Evolutionary conservation across 495 filamentous ascomycete genomes (phyloP).

Genomic region (Penicillium malachiteum): DNA sequence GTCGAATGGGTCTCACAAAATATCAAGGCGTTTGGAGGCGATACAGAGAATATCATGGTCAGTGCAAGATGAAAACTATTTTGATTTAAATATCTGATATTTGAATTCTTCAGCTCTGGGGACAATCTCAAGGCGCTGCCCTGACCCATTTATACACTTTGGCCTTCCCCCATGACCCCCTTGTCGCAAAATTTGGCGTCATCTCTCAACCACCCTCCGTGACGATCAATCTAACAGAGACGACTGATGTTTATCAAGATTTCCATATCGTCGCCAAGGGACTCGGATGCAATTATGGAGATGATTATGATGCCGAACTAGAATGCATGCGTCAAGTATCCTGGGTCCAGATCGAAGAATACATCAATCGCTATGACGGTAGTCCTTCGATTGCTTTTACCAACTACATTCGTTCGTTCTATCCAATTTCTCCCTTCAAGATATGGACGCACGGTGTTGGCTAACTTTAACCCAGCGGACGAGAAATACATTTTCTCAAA

Average conservation of each 20-base stretch:
- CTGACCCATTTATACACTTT: constrained; percentile 21
- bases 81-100: constrained; percentile 17
- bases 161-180: constrained; percentile 18
- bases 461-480: constrained; percentile 7
- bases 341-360: constrained; percentile 33
- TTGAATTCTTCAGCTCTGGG: constrained; percentile 39
- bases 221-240: neutral
- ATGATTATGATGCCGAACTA: constrained; percentile 27
- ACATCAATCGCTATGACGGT: constrained; percentile 28
- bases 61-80: neutral
- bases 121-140: constrained; percentile 33
- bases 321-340: constrained; percentile 49
- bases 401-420: constrained; percentile 13
- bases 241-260: constrained; percentile 25
- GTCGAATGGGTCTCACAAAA: constrained; percentile 55
- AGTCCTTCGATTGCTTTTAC: constrained; percentile 16
- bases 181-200: constrained; percentile 16
- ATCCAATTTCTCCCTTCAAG: neutral
- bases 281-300: constrained; percentile 41
- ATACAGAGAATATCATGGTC: constrained; percentile 43
- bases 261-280: constrained; percentile 45
- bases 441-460: neutral
- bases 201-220: constrained; percentile 13
- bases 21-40: constrained; percentile 58
- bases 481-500: constrained; percentile 32